Evolutionary conservation across 139 green algal genomes (phyloP).

Genomic region (Auxenochlorella protothecoides): DNA sequence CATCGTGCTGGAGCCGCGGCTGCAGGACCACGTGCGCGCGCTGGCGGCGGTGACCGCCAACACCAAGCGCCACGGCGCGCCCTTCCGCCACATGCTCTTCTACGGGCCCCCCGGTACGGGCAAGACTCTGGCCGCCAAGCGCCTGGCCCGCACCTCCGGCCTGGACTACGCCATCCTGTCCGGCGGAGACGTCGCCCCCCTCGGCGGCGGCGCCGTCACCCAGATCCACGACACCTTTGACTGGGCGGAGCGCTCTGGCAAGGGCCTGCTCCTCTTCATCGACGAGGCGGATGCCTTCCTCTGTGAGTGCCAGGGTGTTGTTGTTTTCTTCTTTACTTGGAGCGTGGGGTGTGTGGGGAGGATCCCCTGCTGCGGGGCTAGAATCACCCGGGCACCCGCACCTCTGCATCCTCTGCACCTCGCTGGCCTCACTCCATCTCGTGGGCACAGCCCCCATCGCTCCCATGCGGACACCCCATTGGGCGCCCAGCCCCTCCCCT

Average conservation of each 20-base stretch:
- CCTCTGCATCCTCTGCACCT: too few relatives aligned
- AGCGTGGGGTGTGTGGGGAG: not conserved
- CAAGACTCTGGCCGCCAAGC: slow-evolving; percentile 96
- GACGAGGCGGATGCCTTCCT: slow-evolving; percentile 97
- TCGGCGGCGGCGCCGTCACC: slow-evolving; percentile 81
- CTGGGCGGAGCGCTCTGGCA: slow-evolving; percentile 74
- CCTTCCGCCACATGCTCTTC: slow-evolving; percentile 95
- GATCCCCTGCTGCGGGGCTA: too few relatives aligned
- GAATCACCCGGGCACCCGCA: too few relatives aligned
- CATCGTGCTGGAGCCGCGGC: slow-evolving; percentile 66
- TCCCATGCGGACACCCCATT: too few relatives aligned
- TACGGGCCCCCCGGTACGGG: slow-evolving; percentile 76
- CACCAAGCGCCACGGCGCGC: slow-evolving; percentile 81
- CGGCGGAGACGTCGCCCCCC: slow-evolving; percentile 88
- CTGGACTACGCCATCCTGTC: slow-evolving; percentile 98
- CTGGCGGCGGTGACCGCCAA: slow-evolving; percentile 82
- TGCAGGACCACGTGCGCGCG: slow-evolving; percentile 78
- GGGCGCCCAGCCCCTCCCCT: too few relatives aligned
- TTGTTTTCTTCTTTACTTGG: not conserved
- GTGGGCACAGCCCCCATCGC: too few relatives aligned
- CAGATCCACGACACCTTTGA: slow-evolving; percentile 98
- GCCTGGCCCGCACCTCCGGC: slow-evolving; percentile 80
- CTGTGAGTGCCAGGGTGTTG: slow-evolving; percentile 9
- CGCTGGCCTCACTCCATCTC: too few relatives aligned
- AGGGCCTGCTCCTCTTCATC: slow-evolving; percentile 92